Conservation (phyloP, 805 yeast species). For the Ogataea nonfermentans region DNA sequence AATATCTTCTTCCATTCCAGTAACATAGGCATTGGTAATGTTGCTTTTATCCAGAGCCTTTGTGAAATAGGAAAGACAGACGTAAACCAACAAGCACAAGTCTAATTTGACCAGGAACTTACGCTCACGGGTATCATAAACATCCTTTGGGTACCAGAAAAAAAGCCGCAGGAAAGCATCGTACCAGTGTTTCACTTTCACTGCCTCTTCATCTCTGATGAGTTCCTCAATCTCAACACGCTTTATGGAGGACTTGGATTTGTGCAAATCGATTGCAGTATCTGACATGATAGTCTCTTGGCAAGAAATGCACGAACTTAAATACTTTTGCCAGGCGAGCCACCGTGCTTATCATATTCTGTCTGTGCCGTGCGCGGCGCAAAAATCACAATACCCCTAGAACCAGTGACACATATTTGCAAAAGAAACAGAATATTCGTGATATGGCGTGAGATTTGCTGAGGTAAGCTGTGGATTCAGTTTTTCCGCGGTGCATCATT, state of each 20-base stretch:
- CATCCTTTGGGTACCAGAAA: conserved; percentile 39
- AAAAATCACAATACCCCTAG: background rate
- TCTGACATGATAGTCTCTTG: conserved; percentile 3
- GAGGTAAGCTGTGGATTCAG: background rate
- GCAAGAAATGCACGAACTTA: too few species aligned
- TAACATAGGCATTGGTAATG: conserved; percentile 62
- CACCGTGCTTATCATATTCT: conserved; percentile 7
- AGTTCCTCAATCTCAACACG: conserved; percentile 15
- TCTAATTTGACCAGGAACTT: conserved; percentile 53
- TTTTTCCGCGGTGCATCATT: too few species aligned
- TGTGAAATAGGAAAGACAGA: conserved; percentile 61
- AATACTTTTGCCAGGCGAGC: too few species aligned
- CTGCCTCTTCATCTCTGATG: conserved; percentile 33
- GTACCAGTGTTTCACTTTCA: conserved; percentile 46
- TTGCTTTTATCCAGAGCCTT: conserved; percentile 64
- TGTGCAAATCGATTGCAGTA: conserved; percentile 6
- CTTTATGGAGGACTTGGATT: conserved; percentile 3
- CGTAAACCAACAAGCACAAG: conserved; percentile 45
- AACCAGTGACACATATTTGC: background rate
- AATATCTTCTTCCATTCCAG: conserved; percentile 58
- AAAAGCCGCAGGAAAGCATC: conserved; percentile 53
- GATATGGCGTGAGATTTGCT: background rate
- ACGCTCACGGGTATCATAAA: conserved; percentile 32
- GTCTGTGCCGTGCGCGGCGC: conserved; percentile 6
- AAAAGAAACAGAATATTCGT: background rate